A percentile compares a stretch with the other conserved stretches of the same genome.
Evolutionary conservation across 1,284 basidiomycete species (phyloP).

Genomic region (Bjerkandera adusta): DNA sequence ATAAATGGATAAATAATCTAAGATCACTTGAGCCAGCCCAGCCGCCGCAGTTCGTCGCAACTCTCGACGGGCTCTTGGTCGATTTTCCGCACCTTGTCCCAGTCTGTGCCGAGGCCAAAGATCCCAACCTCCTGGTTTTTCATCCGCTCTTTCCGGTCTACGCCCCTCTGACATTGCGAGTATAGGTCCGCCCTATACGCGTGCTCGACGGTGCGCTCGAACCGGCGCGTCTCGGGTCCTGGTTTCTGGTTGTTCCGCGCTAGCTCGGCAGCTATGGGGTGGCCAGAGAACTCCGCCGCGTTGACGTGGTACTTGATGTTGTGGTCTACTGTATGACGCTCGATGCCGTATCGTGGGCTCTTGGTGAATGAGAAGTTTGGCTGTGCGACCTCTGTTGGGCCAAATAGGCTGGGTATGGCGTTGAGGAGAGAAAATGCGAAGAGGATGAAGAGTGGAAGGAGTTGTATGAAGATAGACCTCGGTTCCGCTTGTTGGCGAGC

Average conservation of each 20-base stretch:
- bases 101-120: constrained; percentile 88
- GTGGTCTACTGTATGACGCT: constrained; percentile 66
- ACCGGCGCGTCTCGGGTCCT: constrained; percentile 42
- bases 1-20: constrained; percentile 1
- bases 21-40: constrained; percentile 47
- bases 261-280: constrained; percentile 77
- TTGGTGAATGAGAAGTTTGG: constrained; percentile 78
- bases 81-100: constrained; percentile 77
- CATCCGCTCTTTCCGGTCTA: constrained; percentile 60
- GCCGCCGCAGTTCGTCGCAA: constrained; percentile 71
- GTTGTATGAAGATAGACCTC: constrained; percentile 75
- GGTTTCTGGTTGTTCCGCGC: constrained; percentile 46
- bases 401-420: constrained; percentile 78
- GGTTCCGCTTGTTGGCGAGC: constrained; percentile 43
- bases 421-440: constrained; percentile 85
- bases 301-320: constrained; percentile 89
- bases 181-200: constrained; percentile 72
- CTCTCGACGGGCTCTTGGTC: constrained; percentile 62
- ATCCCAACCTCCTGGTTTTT: constrained; percentile 80
- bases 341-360: constrained; percentile 55
- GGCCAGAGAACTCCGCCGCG: constrained; percentile 70
- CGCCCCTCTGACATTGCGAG: constrained; percentile 62
- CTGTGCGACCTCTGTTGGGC: constrained; percentile 66
- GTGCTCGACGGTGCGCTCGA: constrained; percentile 72
- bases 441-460: constrained; percentile 84